Evolutionary conservation across 2,329 filamentous ascomycete species (phyloP).

Genomic region (Aspergillus pseudotamarii): DNA sequence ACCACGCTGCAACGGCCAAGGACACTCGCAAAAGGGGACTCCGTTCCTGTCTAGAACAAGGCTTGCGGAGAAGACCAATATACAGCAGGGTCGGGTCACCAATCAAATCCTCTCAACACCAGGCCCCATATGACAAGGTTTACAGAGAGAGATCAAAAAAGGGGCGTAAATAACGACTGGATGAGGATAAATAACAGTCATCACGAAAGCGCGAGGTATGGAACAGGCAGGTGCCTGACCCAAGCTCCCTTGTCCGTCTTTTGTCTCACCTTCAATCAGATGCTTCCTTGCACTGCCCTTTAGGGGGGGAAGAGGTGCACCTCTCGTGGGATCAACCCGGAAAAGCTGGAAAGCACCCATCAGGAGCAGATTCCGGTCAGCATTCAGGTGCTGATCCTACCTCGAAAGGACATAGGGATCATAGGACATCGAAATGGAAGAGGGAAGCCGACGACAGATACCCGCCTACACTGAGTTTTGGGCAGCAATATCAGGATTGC

Average conservation of each 20-base stretch:
- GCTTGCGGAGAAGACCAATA: conserved; percentile 14
- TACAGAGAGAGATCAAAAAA: conserved; percentile 19
- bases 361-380: conserved; percentile 18
- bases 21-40: conserved; percentile 10
- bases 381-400: conserved; percentile 22
- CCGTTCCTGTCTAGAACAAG: conserved; percentile 20
- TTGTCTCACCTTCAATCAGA: conserved; percentile 9
- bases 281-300: not conserved
- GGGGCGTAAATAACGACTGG: conserved; percentile 13
- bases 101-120: conserved; percentile 16
- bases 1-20: conserved; percentile 17
- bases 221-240: conserved; percentile 18
- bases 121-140: conserved; percentile 16
- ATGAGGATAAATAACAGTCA: conserved; percentile 19
- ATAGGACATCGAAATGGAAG: conserved; percentile 8
- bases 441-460: conserved; percentile 10
- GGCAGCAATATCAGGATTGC: conserved; percentile 26
- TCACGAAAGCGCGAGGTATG: conserved; percentile 12
- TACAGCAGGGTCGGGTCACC: conserved; percentile 10
- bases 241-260: conserved; percentile 15
- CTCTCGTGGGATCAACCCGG: conserved; percentile 20
- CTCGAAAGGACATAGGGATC: conserved; percentile 19
- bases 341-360: conserved; percentile 15
- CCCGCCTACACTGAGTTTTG: conserved; percentile 24
- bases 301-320: conserved; percentile 3